Evolutionary conservation across 495 filamentous ascomycete genomes (phyloP), one percentile per base, ranked within the genome.

Genomic region (Penicillium malachiteum): DNA sequence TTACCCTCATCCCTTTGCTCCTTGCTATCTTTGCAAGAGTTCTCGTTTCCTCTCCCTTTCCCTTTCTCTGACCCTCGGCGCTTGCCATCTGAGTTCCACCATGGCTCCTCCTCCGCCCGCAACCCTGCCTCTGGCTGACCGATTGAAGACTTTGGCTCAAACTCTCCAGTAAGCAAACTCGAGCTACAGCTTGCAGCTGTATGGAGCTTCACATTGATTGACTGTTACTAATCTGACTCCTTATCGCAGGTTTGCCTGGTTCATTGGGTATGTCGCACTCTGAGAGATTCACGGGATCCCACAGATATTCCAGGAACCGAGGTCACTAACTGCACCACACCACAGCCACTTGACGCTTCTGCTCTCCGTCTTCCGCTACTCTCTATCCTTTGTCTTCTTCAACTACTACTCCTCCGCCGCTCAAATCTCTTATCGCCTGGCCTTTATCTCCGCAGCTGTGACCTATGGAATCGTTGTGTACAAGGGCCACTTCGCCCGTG

Each of bases 381-480:
- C 78, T 52, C 59, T 97, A 43, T 90, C 90, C 35, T 91, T 90
- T 74, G 73, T 96, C 56, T 85, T 86, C 64, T 87, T 97, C 78
- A 91, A 91, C 75, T 88, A 79, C 67, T 86, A 86, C 66, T 85
- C 85, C 14, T 71, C 80, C 54, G 81, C 83, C 77, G 92, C 93
- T 31, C 77, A 80, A 50, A 83, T 95, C 68, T 85, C 86, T 55
- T 98, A 98, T 71, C 92, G 95, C 59, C 79, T 88, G 34, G 88
- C 92, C 39, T 98, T 97, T 70, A 51, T 96, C 52, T 84, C 90
- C 7, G 94, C 94, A 0, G 90, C 92, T 11, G 83, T 83, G 30
- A 97, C 94, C 3, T 98, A 98, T 73, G 94, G 95, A 58, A 97
- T 98, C 56, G 94, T 98, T 16, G 95, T 97, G n/a, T 97, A 96